Conservation (phyloP, 2,329 filamentous ascomycete genomes). For the Colletotrichum somersetense region DNA sequence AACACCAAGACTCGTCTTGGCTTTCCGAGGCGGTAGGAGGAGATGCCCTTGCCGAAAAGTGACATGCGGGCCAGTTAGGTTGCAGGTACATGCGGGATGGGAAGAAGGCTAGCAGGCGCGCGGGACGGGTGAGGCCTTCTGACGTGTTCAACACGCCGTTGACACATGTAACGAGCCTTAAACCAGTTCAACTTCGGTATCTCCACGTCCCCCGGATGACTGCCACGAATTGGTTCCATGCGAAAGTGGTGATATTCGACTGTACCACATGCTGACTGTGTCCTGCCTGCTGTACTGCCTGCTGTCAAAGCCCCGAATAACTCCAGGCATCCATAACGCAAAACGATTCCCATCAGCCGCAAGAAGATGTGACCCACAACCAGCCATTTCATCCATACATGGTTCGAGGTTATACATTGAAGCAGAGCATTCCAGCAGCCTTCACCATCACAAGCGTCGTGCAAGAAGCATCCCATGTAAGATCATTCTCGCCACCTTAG, state of each 20-base stretch:
- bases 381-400: neutral
- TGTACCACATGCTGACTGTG: neutral
- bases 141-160: neutral
- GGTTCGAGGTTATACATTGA: neutral
- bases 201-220: neutral
- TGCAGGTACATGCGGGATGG: no score
- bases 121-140: neutral
- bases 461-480: neutral
- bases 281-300: neutral
- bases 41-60: neutral
- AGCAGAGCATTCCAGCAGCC: no score
- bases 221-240: neutral
- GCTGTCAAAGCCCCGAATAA: neutral
- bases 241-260: neutral
- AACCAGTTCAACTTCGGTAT: neutral
- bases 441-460: neutral
- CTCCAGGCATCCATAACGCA: neutral
- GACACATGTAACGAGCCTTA: neutral
- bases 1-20: neutral
- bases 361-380: neutral
- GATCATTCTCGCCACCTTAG: constrained; percentile 1
- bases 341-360: neutral
- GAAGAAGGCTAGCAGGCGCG: neutral
- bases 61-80: neutral
- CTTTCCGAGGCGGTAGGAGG: neutral